Evolutionary conservation across 345 rosid genomes (phyloP).

Genomic region (Cardiospermum halicacabum): DNA sequence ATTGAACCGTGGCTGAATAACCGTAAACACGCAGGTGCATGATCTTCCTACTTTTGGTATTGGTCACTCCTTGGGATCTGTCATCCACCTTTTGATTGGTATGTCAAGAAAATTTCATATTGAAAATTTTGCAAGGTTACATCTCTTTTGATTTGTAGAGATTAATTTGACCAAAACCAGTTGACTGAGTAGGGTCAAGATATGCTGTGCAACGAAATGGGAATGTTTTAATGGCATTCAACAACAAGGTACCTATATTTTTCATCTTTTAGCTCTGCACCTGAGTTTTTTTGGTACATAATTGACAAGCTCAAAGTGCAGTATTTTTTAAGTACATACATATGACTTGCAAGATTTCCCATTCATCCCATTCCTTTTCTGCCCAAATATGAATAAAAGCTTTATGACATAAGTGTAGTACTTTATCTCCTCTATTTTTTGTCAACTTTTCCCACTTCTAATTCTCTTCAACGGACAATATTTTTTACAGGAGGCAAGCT

Average conservation of each 20-base stretch:
- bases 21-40: conserved; percentile 43
- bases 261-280: conserved; percentile 2
- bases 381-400: no score
- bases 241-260: conserved; percentile 70
- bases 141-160: conserved; percentile 13
- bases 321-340: not conserved
- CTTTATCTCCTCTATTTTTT: not conserved
- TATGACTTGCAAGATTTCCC: not conserved
- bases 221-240: conserved; percentile 83
- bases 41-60: conserved; percentile 94
- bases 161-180: conserved; percentile 22
- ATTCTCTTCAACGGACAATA: not conserved
- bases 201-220: conserved; percentile 93
- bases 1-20: not conserved
- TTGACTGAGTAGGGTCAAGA: conserved; percentile 64
- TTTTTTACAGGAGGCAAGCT: conserved; percentile 74
- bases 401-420: no score
- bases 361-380: not conserved
- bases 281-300: not conserved
- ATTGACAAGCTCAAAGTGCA: not conserved
- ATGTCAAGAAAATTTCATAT: conserved; percentile 16
- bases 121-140: not conserved
- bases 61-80: conserved; percentile 93
- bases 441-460: not conserved
- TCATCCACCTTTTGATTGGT: conserved; percentile 97